A percentile compares a stretch with the other conserved stretches of the same genome.
These are phyloP conservation scores for Amorphotheca resinae DNA, from an alignment of 495 filamentous ascomycete genomes.

Conservation along the genomic window DNA sequence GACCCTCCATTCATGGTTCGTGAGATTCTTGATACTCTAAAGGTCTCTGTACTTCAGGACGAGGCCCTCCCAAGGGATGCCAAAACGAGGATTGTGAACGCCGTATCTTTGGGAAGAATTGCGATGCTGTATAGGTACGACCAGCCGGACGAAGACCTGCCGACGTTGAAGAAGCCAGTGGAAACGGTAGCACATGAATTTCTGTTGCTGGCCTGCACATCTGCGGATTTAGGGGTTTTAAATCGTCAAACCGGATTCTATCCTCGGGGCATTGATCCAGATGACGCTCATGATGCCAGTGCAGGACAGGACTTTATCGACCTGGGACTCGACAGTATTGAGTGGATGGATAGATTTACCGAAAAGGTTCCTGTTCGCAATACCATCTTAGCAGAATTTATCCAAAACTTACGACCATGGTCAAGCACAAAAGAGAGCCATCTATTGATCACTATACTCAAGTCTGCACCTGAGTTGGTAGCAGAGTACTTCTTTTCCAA, in stretches of 20 bases:
- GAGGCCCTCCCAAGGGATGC: conserved; percentile 50
- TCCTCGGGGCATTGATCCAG: conserved; percentile 50
- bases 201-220: conserved; percentile 59
- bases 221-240: conserved; percentile 54
- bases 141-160: conserved; percentile 17
- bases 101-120: conserved; percentile 55
- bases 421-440: conserved; percentile 69
- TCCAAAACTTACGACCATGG: conserved; percentile 72
- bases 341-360: conserved; percentile 53
- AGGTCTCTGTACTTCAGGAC: conserved; percentile 56
- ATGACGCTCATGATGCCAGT: conserved; percentile 28
- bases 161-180: conserved; percentile 27
- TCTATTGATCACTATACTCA: conserved; percentile 66
- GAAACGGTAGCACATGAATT: conserved; percentile 55
- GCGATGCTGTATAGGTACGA: conserved; percentile 57
- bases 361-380: conserved; percentile 63
- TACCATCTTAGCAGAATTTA: conserved; percentile 57
- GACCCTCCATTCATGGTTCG: conserved; percentile 58
- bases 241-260: conserved; percentile 58
- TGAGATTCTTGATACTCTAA: conserved; percentile 54
- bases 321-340: conserved; percentile 53
- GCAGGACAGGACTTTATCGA: conserved; percentile 42
- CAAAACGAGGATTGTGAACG: conserved; percentile 61
- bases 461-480: conserved; percentile 68
- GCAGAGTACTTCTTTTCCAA: conserved; percentile 73